Conservation (phyloP, 2,329 filamentous ascomycete genomes). For the Neonectria neomacrospora region DNA sequence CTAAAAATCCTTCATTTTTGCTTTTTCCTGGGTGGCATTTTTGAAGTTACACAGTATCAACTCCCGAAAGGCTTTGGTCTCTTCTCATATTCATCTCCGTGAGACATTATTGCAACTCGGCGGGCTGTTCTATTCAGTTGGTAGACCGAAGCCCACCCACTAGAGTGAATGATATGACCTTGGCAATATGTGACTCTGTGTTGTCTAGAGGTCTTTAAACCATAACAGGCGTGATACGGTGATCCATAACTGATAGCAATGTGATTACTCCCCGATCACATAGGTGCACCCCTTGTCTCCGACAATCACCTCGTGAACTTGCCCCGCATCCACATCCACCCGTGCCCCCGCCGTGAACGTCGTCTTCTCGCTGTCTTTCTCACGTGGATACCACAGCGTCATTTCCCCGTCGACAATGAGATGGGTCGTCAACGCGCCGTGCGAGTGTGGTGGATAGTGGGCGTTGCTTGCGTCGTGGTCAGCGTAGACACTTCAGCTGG, state of each 20-base stretch:
- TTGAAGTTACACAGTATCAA: too few species aligned
- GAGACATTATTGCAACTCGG: not conserved
- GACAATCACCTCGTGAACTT: slow-evolving; percentile 76
- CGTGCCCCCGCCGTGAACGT: slow-evolving; percentile 70
- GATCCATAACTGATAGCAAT: not conserved
- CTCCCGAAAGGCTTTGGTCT: not conserved
- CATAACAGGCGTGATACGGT: not conserved
- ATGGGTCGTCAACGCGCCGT: slow-evolving; percentile 74
- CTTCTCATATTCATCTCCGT: not conserved
- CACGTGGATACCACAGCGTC: slow-evolving; percentile 74
- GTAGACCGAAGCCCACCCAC: not conserved
- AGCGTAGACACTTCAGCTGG: slow-evolving; percentile 1
- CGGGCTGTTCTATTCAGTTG: not conserved
- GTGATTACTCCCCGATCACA: slow-evolving; percentile 68
- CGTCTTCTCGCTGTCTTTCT: slow-evolving; percentile 63
- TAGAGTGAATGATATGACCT: not conserved
- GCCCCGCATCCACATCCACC: slow-evolving; percentile 73
- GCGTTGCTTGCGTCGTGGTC: slow-evolving; percentile 62
- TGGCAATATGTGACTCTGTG: too few species aligned
- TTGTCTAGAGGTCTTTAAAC: too few species aligned
- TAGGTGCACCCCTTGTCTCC: slow-evolving; percentile 74
- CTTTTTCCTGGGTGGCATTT: not conserved
- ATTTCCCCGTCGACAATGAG: slow-evolving; percentile 73
- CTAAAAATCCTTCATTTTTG: slow-evolving; percentile 7
- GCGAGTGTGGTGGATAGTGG: slow-evolving; percentile 75